phyloP scores from a whole-genome alignment of 768 basidiomycete genomes.

The Hericium alpestre region DNA sequence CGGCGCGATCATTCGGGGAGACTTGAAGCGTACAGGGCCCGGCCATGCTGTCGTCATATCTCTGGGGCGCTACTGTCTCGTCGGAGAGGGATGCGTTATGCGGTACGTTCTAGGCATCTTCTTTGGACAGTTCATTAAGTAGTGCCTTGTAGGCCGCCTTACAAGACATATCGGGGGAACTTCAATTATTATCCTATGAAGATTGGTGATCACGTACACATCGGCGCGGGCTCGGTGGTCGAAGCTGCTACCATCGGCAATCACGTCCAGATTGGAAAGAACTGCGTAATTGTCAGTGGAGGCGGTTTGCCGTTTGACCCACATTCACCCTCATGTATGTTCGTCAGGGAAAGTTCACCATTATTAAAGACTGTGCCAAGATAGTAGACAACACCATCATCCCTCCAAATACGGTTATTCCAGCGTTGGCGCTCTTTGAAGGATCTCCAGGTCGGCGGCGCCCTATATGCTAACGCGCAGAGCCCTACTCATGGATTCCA shows the following conservation, averaged over 20 bases:
- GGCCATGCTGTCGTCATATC: constrained; percentile 92
- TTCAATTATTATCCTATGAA: constrained; percentile 99
- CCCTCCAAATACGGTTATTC: constrained; percentile 87
- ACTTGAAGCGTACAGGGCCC: constrained; percentile 78
- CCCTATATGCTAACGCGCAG: background rate
- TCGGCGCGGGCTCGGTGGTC: constrained; percentile 79
- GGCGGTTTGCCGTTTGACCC: background rate
- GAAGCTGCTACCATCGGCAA: constrained; percentile 94
- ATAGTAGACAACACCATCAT: constrained; percentile 85
- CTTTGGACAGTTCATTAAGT: background rate
- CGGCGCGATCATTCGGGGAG: constrained; percentile 86
- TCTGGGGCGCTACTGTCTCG: constrained; percentile 83
- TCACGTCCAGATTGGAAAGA: constrained; percentile 89
- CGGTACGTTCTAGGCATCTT: constrained; percentile 33
- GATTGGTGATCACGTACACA: constrained; percentile 89
- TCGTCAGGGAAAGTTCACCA: constrained; percentile 83
- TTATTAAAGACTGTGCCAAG: constrained; percentile 90
- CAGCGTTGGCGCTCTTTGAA: constrained; percentile 72
- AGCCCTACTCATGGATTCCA: background rate
- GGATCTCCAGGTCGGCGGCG: constrained; percentile 75
- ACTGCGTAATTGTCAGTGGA: constrained; percentile 78
- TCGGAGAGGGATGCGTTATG: constrained; percentile 86
- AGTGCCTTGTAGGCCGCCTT: constrained; percentile 49
- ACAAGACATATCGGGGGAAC: constrained; percentile 81
- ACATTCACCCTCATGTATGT: background rate